These are phyloP conservation scores for Drosera capensis DNA, from an alignment of 148 eudicot genomes.

Conservation along the genomic window DNA sequence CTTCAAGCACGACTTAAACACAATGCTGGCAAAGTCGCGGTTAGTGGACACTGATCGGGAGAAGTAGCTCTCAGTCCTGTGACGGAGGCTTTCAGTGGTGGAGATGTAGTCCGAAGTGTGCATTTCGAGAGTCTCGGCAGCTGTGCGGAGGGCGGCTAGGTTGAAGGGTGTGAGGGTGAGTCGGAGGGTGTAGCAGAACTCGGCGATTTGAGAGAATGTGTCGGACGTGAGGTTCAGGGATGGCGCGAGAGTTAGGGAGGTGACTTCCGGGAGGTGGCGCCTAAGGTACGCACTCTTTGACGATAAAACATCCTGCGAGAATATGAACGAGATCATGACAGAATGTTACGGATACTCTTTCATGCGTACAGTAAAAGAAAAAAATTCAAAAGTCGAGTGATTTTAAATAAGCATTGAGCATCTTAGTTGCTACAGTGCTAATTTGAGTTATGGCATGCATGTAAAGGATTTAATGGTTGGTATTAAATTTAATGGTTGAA, in stretches of 20 bases:
- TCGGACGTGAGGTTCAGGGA: constrained; percentile 51
- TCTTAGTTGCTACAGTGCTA: no score
- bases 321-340: background rate
- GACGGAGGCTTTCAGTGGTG: constrained; percentile 22
- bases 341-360: background rate
- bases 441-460: no score
- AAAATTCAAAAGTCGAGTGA: no score
- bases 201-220: constrained; percentile 45
- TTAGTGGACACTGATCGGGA: constrained; percentile 23
- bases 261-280: constrained; percentile 33
- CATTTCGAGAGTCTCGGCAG: constrained; percentile 47
- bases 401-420: no score
- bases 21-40: constrained; percentile 24
- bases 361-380: no score
- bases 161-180: constrained; percentile 49
- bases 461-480: no score
- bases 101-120: constrained; percentile 2
- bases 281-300: constrained; percentile 47
- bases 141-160: constrained; percentile 42
- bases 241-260: constrained; percentile 48
- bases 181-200: constrained; percentile 51
- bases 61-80: constrained; percentile 52
- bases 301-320: background rate
- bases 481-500: no score
- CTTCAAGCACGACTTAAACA: constrained; percentile 32